A percentile compares a stretch with the other conserved stretches of the same genome.
phyloP scores from a whole-genome alignment of 139 green algal genomes.

The Chlorella sp. region DNA sequence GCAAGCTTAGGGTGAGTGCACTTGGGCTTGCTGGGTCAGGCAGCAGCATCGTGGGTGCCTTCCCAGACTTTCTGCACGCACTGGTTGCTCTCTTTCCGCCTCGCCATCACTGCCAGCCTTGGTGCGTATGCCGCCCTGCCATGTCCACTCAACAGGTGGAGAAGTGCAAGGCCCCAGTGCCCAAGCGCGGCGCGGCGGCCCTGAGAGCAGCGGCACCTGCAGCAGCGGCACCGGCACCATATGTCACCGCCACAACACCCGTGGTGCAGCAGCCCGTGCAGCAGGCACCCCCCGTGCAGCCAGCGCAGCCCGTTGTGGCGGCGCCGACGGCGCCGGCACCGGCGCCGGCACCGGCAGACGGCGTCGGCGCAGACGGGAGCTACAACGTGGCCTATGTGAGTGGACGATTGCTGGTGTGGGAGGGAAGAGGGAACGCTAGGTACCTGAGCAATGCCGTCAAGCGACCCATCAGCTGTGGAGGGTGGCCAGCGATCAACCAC shows the following conservation, averaged over 20 bases:
- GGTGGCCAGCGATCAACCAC: background rate
- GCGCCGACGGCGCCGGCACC: too few species aligned
- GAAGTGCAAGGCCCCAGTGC: slow-evolving; percentile 3
- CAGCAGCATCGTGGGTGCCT: too few species aligned
- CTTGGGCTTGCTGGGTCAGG: too few species aligned
- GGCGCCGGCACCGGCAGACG: too few species aligned
- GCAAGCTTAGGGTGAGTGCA: slow-evolving; percentile 29
- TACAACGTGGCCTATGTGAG: slow-evolving; percentile 64
- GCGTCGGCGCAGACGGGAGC: too few species aligned
- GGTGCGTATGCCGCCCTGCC: too few species aligned
- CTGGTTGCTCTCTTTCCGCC: too few species aligned
- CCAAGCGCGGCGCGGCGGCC: background rate
- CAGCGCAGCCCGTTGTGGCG: too few species aligned
- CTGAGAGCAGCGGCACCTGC: slow-evolving; percentile 7
- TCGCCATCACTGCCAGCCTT: too few species aligned
- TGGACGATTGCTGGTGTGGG: background rate
- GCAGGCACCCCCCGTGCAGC: too few species aligned
- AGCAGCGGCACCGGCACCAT: slow-evolving; percentile 1
- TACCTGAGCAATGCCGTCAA: background rate
- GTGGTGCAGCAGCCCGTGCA: too few species aligned
- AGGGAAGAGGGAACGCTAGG: background rate
- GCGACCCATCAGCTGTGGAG: background rate
- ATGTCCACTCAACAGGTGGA: slow-evolving; percentile 33
- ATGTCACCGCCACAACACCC: slow-evolving; percentile 2
- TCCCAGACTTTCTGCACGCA: too few species aligned